Base-by-base conservation (phyloP, 768 basidiomycete genomes). In the Leccinum imitatum region DNA sequence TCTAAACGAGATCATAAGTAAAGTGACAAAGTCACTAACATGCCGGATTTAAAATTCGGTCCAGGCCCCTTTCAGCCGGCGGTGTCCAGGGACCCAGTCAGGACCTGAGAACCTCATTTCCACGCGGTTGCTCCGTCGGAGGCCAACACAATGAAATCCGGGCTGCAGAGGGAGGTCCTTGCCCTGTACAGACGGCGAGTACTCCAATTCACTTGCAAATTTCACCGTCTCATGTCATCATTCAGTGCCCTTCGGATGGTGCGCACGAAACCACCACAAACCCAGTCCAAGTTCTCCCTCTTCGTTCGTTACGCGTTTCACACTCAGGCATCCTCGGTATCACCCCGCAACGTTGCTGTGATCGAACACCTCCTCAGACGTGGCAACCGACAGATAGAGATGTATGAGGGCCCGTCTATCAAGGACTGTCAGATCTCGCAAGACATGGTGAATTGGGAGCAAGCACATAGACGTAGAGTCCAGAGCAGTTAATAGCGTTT, bases 321-420 rank as follows among this genome's bases (percentile, higher is more conserved):
- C 68, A 77, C 77, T 6, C 87, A 87, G 66, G 87, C 89, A 5
- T 67, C 78, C 5, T 76, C 76, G 1, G 78, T 91, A 25, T 83
- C 87, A 4, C 81, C 87, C 6, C 84, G 89, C 11, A 82, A 90
- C 57, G 78, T 93, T 60, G 79, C 80, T 57, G 83, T 82, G 9
- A 82, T 93, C 39, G 91, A 94, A 65, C 87, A 92, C 70, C 77
- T 92, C 35, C 69, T 94, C n/a, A 82, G 91, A 50, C 84, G 83
- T 56, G 89, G 89, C 3, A 73, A 66, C 53, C 78, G 85, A 61
- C 89, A 91, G 64, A 65, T 93, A 41, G 89, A 90, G 66, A 78
- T 80, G 72, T 91, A 85, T 64, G 87, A 91, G 73, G 82, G 81
- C 56, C 67, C 77, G 6, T 80, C 80, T 4, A 88, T 93, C 56